Base-by-base conservation (phyloP, 495 filamentous ascomycete genomes). In the Penicillium atrosanguineum region DNA sequence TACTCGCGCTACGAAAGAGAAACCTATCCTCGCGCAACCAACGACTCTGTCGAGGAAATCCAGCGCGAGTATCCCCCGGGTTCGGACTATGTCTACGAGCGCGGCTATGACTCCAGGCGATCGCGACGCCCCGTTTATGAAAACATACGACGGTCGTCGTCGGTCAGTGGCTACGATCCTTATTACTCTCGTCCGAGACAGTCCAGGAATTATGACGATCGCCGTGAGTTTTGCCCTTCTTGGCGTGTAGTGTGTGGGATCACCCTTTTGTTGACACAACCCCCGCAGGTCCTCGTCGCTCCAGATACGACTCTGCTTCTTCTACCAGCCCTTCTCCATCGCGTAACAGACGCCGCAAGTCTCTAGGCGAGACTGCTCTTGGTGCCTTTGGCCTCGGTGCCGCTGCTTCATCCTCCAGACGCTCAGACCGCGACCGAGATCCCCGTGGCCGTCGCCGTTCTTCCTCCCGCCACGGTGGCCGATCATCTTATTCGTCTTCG, bases 311-410 rank as follows among this genome's bases (percentile, higher is more conserved):
- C 6, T 63, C 67, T 43, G 63, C 61, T 48, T 70, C 68, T 44
- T 73, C 75, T 12, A 64, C 67, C 38, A 75, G 72, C 56, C 71
- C 63, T 28, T 78, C 74, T 37, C 76, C 74, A 7, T 64, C 59
- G 9, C 75, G 72, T 26, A 63, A 70, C 20, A 57, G 83, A 73
- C 66, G 79, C 56, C 71, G 84, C 67, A 92, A 90, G 70, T 90
- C 87, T 43, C 72, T 89, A 48, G 79, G 87, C 42, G 87, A 91
- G 65, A 81, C 82, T 58, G 87, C 86, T 8, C 70, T 90, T 5
- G 83, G 79, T 44, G 75, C 68, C 23, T 74, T 88, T 12, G 88
- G 88, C 29, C 74, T 91, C 20, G 86, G 86, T n/a, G 79, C 79
- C 48, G 61, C 60, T 36, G 51, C 59, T 34, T 34, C 31, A 34